Conservation (phyloP, 78 protist species). For the Polysphondylium violaceum region DNA sequence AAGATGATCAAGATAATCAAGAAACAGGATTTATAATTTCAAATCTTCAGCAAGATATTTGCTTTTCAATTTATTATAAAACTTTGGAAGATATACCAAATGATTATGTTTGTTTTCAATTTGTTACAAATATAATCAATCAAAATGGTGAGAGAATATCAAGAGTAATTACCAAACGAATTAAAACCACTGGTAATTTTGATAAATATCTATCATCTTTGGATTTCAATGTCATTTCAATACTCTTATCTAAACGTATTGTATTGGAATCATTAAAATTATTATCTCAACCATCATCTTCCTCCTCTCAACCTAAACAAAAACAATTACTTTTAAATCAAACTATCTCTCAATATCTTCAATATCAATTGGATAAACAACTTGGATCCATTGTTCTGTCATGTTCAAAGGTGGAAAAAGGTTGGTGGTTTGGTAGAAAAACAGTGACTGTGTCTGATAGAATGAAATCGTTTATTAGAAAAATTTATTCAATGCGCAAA, state of each 20-base stretch:
- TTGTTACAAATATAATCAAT: conserved; percentile 27
- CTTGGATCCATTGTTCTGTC: not conserved
- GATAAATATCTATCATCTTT: conserved; percentile 26
- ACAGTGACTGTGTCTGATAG: conserved; percentile 40
- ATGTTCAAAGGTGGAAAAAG: conserved; percentile 26
- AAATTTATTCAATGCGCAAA: conserved; percentile 27
- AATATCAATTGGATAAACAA: conserved; percentile 37
- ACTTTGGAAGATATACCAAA: conserved; percentile 37
- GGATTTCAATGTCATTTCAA: conserved; percentile 18
- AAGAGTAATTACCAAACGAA: conserved; percentile 58
- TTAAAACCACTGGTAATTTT: conserved; percentile 42
- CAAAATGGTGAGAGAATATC: conserved; percentile 1
- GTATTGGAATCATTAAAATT: conserved; percentile 14
- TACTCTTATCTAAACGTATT: conserved; percentile 8
- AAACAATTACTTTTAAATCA: too few species aligned
- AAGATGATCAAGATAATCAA: not conserved
- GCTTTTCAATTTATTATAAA: conserved; percentile 25
- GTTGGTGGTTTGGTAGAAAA: conserved; percentile 62
- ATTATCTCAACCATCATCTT: not conserved
- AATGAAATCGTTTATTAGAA: conserved; percentile 28
- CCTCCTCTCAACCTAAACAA: not conserved
- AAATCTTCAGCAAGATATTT: conserved; percentile 46
- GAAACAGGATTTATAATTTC: conserved; percentile 29
- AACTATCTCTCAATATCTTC: not conserved
- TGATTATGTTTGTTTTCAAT: conserved; percentile 38